A percentile compares a stretch with the other conserved stretches of the same genome.
Evolutionary conservation across 768 basidiomycete species (phyloP).

Genomic region (Rossbeevera mucosa): DNA sequence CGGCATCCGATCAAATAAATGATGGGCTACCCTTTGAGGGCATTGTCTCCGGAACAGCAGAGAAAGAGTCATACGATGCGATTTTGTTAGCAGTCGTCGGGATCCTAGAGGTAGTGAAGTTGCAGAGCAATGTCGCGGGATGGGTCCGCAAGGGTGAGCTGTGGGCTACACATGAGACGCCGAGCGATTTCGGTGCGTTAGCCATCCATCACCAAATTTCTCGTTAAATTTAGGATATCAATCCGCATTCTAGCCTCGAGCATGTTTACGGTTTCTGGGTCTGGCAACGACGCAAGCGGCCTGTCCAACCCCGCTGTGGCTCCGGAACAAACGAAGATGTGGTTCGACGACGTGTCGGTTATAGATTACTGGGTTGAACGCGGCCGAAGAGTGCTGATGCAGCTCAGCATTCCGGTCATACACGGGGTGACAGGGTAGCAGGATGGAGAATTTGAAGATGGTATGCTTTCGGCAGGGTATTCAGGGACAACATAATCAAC

Average conservation of each 20-base stretch:
- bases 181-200: background rate
- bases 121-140: conserved; percentile 58
- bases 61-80: conserved; percentile 39
- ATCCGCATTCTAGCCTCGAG: background rate
- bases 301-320: conserved; percentile 4
- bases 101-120: conserved; percentile 54
- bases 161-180: conserved; percentile 12
- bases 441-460: background rate
- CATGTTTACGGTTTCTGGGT: background rate
- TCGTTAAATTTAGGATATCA: background rate
- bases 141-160: conserved; percentile 63
- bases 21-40: background rate
- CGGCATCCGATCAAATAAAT: background rate
- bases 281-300: conserved; percentile 16
- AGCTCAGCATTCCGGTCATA: conserved; percentile 42
- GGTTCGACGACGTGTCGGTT: conserved; percentile 49
- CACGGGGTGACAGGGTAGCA: conserved; percentile 39
- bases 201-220: background rate
- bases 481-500: background rate
- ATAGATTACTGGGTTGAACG: conserved; percentile 47
- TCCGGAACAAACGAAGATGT: conserved; percentile 28
- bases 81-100: conserved; percentile 62
- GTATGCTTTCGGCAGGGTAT: background rate
- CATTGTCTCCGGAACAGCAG: background rate
- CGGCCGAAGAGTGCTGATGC: conserved; percentile 47